A percentile compares a stretch with the other conserved stretches of the same genome.
phyloP scores from a whole-genome alignment of 371 early-diverging fungal species.

The Saksenaea oblongispora region DNA sequence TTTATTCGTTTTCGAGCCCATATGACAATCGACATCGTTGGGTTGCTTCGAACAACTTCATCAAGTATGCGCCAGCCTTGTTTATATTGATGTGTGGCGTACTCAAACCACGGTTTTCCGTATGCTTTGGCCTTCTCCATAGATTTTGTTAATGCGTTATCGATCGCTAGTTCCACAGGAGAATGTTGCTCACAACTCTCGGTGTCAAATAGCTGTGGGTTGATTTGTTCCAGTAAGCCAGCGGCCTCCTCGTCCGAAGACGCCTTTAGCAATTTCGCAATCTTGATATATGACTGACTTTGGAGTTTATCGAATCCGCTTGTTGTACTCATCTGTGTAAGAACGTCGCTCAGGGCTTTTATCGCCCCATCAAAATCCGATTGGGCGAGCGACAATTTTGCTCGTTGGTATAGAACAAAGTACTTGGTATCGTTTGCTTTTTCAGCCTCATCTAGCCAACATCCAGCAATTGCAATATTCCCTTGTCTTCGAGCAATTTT shows the following conservation, averaged over 20 bases:
- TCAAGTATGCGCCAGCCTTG: slow-evolving; percentile 66
- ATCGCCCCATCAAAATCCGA: neutral
- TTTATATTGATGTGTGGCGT: slow-evolving; percentile 62
- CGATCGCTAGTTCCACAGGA: slow-evolving; percentile 27
- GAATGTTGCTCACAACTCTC: slow-evolving; percentile 22
- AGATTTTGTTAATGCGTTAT: slow-evolving; percentile 28
- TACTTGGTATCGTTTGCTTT: slow-evolving; percentile 7
- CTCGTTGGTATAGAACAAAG: neutral
- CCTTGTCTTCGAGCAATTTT: slow-evolving; percentile 34
- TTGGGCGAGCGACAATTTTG: neutral
- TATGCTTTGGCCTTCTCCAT: slow-evolving; percentile 21
- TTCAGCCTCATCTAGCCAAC: slow-evolving; percentile 15
- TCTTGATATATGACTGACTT: slow-evolving; percentile 24
- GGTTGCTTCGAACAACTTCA: slow-evolving; percentile 30
- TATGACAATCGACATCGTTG: slow-evolving; percentile 19
- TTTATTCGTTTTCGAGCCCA: slow-evolving; percentile 29
- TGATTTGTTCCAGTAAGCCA: slow-evolving; percentile 2
- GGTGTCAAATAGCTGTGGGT: slow-evolving; percentile 2
- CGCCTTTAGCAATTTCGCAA: slow-evolving; percentile 29
- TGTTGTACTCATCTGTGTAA: neutral
- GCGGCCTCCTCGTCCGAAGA: slow-evolving; percentile 16
- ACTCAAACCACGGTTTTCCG: slow-evolving; percentile 66
- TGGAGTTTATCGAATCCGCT: slow-evolving; percentile 6
- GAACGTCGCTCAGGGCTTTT: neutral
- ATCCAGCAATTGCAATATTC: slow-evolving; percentile 23